A percentile compares a stretch with the other conserved stretches of the same genome.
These are phyloP conservation scores for Cyclocybe cylindracea DNA, from an alignment of 768 basidiomycete species.

Conservation along the genomic window DNA sequence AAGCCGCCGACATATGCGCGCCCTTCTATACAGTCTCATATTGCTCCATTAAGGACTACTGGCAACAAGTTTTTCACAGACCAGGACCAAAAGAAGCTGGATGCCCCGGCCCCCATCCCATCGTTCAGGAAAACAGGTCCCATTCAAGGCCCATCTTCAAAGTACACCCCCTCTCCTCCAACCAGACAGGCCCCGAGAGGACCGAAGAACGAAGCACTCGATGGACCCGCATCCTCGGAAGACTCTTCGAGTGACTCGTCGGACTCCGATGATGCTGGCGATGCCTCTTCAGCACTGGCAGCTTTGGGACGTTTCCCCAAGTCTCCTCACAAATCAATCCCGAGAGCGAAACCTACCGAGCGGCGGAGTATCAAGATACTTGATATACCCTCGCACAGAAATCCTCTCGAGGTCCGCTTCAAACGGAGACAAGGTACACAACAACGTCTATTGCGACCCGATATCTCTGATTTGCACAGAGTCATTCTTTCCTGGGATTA, in stretches of 20 bases:
- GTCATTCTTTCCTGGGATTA: constrained; percentile 87
- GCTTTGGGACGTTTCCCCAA: constrained; percentile 60
- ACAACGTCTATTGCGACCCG: constrained; percentile 77
- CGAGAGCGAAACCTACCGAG: constrained; percentile 43
- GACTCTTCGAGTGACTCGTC: constrained; percentile 22
- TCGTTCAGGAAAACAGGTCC: constrained; percentile 38
- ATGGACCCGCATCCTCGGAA: constrained; percentile 20
- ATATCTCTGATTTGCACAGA: constrained; percentile 78
- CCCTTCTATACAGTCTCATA: background rate
- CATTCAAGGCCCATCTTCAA: constrained; percentile 7
- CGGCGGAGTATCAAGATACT: constrained; percentile 66
- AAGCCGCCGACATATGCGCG: constrained; percentile 2
- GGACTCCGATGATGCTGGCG: constrained; percentile 49
- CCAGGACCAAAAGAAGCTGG: constrained; percentile 34
- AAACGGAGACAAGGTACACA: constrained; percentile 58
- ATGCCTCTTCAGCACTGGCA: constrained; percentile 50
- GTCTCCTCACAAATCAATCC: constrained; percentile 50
- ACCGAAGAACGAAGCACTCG: constrained; percentile 30
- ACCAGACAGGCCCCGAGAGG: constrained; percentile 8
- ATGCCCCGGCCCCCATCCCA: constrained; percentile 35
- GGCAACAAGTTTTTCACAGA: constrained; percentile 27
- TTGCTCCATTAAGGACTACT: constrained; percentile 9
- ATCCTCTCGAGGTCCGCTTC: constrained; percentile 50
- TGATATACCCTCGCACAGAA: constrained; percentile 49
- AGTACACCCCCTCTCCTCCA: background rate